Evolutionary conservation across 2,329 filamentous ascomycete species (phyloP), one percentile per base, ranked within the genome.

Genomic region (Fonsecaea multimorphosa): DNA sequence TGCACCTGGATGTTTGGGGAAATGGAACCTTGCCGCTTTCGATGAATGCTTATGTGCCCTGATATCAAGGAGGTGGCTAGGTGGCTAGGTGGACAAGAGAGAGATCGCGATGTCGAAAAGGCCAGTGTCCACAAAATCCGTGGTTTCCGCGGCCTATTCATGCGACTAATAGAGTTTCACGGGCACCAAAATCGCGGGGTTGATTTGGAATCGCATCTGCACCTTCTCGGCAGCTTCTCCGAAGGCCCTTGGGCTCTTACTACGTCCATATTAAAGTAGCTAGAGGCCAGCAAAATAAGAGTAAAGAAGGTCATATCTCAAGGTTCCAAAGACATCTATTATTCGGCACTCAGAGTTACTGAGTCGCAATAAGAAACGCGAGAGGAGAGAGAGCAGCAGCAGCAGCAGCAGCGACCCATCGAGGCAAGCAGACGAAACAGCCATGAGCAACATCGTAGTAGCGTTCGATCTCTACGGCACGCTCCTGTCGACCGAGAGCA

Each of bases 381-480:
- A 8, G 3, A 31, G 29, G 29, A 31, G 29, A n/a, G n/a, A n/a
- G 29, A 31, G 8, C 29, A 31, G 29, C n/a, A 12, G n/a, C 16
- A 40, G 54, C 12, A 16, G 22, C 51, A 31, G 16, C 52, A 34
- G 11, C 22, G 4, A 27, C 16, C 27, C 27, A 54, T 36, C 27
- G 14, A 36, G 16, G 32, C 52, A 36, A 32, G 27, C n/a, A 31
- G 32, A 44, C 16, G 27, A 49, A 49, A 49, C 6, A 24, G 22
- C 22, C 19, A 72, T 70, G 68, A 46, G 57, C 29, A 69, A 76
- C 11, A 81, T 76, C 2, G 78, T 89, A 54, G 81, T 93, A 61
- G 90, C 89, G 1, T 92, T 93, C 69, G 90, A 93, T 72, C 81
- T 91, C 1, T 93, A 92, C 76, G 90, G 89, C 61, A 93, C 90